Evolutionary conservation across 768 basidiomycete genomes (phyloP).

Genomic region (Termitomyces sp.): DNA sequence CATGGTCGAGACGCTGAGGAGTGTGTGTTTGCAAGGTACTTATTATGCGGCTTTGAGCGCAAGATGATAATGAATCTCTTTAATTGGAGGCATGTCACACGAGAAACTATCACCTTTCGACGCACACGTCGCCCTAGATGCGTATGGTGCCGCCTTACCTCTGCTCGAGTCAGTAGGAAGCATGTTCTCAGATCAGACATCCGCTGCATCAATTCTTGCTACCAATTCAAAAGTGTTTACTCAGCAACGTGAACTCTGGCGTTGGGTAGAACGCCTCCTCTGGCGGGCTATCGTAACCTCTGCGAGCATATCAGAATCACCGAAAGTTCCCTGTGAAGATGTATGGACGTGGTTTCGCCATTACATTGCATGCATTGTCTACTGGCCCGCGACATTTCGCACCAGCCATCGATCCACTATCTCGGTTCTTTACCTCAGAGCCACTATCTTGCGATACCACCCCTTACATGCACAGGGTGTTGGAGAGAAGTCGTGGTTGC

Average conservation of each 20-base stretch:
- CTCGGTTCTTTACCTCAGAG: slow-evolving; percentile 66
- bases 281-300: slow-evolving; percentile 74
- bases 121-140: slow-evolving; percentile 44
- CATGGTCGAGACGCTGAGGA: slow-evolving; percentile 67
- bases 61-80: not conserved
- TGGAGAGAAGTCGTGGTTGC: slow-evolving; percentile 44
- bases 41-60: not conserved
- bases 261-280: slow-evolving; percentile 80
- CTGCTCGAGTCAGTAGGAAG: slow-evolving; percentile 36
- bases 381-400: slow-evolving; percentile 80
- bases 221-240: slow-evolving; percentile 38
- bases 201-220: slow-evolving; percentile 33
- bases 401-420: slow-evolving; percentile 70
- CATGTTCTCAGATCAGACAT: slow-evolving; percentile 17
- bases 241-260: slow-evolving; percentile 77
- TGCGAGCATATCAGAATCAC: slow-evolving; percentile 37
- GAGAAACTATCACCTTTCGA: slow-evolving; percentile 54
- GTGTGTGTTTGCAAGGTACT: slow-evolving; percentile 74
- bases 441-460: slow-evolving; percentile 53
- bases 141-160: slow-evolving; percentile 52
- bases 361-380: slow-evolving; percentile 54
- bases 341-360: slow-evolving; percentile 62
- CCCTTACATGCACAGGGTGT: slow-evolving; percentile 3
- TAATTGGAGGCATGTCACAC: slow-evolving; percentile 61
- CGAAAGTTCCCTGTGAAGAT: slow-evolving; percentile 26